Base-by-base conservation (phyloP, 164 flowering plant species). In the Aristolochia fimbriata region DNA sequence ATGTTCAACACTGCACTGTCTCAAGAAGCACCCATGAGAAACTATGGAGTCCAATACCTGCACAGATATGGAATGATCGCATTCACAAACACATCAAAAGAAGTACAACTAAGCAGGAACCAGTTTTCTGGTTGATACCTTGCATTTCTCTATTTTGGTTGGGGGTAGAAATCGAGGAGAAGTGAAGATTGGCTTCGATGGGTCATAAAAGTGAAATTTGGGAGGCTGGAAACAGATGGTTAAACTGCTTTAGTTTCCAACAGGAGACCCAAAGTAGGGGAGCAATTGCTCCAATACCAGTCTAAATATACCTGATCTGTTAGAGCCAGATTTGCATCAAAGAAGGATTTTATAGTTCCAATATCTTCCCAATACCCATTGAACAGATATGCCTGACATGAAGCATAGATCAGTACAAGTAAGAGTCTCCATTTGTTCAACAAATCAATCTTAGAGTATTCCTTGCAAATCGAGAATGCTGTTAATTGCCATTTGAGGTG, bases 291-390 rank as follows among this genome's bases (percentile, higher is more conserved):
- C 4, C 1, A 7, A 0, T 37, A 3, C 43, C 43, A 6, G 4
- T 6, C 43, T 37, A 3, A 10, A 55, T n/a, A 17, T 55, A 85
- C 97, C 94, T 90, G 84, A 63, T 82, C 79, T 9, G 92, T 74
- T 30, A 89, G 89, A 17, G 88, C 94, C 67, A 89, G 53, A 67
- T 85, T 89, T 37, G 97, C 97, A 58, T 89, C 94, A 61, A 74
- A 89, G 61, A 89, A 89, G 25, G 85, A 71, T 67, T 72, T 81
- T 57, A 89, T 76, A 27, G 89, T 89, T 59, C 97, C 94, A 57
- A 89, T 87, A 53, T 89, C 97, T 52, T 89, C 97, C 94, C 94
- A 90, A 62, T 90, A 90, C 68, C 81, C 97, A 69, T 81, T 81
- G 70, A 87, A 90, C 37, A 85, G 51, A 65, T 80, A 90, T 24